Evolutionary conservation across 805 yeast species (phyloP).

Genomic region (Metschnikowia koreensis): DNA sequence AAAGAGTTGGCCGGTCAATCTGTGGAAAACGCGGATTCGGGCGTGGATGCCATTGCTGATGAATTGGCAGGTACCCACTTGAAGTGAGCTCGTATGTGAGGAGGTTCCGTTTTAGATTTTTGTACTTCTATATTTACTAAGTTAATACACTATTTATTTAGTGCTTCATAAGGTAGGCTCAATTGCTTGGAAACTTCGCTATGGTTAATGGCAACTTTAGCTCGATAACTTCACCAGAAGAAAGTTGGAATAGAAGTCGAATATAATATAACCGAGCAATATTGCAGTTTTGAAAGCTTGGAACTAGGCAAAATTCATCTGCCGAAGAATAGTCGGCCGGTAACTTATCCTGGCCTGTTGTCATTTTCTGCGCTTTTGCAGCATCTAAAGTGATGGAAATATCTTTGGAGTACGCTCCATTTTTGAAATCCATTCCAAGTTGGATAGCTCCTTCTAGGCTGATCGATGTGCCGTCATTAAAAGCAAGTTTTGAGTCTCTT

Average conservation of each 20-base stretch:
- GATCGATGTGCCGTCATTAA: conserved; percentile 22
- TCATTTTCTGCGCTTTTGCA: conserved; percentile 22
- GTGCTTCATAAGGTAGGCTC: background rate
- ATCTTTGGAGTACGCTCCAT: conserved; percentile 20
- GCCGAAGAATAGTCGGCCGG: conserved; percentile 15
- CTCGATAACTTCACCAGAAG: conserved; percentile 22
- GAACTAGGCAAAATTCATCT: conserved; percentile 33
- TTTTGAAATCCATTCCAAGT: conserved; percentile 8
- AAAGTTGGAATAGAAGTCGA: conserved; percentile 21
- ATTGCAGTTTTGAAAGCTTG: conserved; percentile 39
- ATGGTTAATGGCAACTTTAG: conserved; percentile 33
- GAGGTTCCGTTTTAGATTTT: background rate
- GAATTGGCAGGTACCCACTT: conserved; percentile 58
- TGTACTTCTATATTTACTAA: background rate
- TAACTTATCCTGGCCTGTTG: conserved; percentile 5
- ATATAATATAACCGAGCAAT: conserved; percentile 35
- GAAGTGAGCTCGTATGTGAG: conserved; percentile 2
- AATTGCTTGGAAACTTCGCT: conserved; percentile 19
- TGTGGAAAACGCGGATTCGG: conserved; percentile 33
- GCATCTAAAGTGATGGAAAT: conserved; percentile 29
- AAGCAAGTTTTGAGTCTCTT: conserved; percentile 17
- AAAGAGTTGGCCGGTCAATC: conserved; percentile 45
- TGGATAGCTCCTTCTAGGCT: conserved; percentile 2
- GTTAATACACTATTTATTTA: background rate
- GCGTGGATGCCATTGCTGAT: conserved; percentile 57